Conservation (phyloP, 1,284 basidiomycete species). For the Ustilago cynodontis region DNA sequence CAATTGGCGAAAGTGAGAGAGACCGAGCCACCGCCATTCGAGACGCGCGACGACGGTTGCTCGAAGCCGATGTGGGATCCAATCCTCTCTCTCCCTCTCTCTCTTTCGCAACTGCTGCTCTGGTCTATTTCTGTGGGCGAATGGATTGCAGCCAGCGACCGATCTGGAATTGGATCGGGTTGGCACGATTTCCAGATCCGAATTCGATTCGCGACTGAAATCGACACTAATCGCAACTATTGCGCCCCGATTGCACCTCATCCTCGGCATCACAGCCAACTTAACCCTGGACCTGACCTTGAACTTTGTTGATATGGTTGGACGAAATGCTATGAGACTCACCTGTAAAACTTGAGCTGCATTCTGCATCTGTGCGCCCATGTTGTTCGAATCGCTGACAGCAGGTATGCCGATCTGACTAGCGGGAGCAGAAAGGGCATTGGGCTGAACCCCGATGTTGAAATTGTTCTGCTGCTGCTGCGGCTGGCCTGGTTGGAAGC, state of each 20-base stretch:
- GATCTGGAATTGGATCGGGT: neutral
- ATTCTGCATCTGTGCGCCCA: constrained; percentile 28
- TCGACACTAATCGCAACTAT: neutral
- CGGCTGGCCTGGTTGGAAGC: constrained; percentile 21
- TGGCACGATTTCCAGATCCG: neutral
- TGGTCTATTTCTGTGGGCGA: neutral
- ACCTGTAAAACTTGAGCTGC: constrained; percentile 43
- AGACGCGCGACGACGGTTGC: constrained; percentile 34
- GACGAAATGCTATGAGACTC: constrained; percentile 7
- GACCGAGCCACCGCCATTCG: constrained; percentile 19
- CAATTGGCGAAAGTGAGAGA: constrained; percentile 9
- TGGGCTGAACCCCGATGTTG: constrained; percentile 13
- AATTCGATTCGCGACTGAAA: neutral
- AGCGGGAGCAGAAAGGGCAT: constrained; percentile 9
- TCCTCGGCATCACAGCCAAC: neutral
- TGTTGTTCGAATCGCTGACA: constrained; percentile 12
- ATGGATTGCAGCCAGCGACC: neutral
- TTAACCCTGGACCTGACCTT: neutral
- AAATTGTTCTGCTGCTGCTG: constrained; percentile 15
- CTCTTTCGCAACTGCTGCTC: neutral
- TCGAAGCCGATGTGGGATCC: constrained; percentile 8
- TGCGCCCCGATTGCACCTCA: constrained; percentile 1
- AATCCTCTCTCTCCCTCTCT: no score
- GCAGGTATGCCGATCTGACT: constrained; percentile 19
- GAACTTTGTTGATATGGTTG: neutral